These are phyloP conservation scores for Clarireedia monteithiana DNA, from an alignment of 2,329 filamentous ascomycete genomes.

Conservation along the genomic window DNA sequence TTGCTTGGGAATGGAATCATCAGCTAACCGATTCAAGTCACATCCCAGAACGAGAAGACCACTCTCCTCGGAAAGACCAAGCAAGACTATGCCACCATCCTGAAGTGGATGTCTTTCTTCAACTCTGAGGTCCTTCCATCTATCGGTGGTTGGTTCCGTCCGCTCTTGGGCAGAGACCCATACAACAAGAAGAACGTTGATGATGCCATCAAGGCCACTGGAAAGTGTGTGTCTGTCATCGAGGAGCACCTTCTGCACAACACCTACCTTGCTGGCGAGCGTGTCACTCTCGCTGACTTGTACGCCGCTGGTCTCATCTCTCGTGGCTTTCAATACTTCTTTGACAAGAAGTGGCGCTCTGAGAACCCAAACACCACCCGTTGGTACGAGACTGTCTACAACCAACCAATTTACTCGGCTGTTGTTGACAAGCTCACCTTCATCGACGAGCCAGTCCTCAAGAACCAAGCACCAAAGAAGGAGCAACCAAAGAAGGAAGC, in stretches of 20 bases:
- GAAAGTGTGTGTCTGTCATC: constrained; percentile 62
- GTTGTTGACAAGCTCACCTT: constrained; percentile 69
- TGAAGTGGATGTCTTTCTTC: constrained; percentile 97
- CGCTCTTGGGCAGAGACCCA: constrained; percentile 68
- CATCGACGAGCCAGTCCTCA: constrained; percentile 66
- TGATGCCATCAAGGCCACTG: constrained; percentile 61
- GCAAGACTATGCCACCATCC: constrained; percentile 95
- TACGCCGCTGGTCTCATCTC: constrained; percentile 72
- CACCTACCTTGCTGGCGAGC: constrained; percentile 97
- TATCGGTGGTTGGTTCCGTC: constrained; percentile 76
- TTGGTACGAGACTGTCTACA: constrained; percentile 92
- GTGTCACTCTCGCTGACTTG: constrained; percentile 91
- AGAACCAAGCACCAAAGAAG: constrained; percentile 69
- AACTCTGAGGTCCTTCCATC: constrained; percentile 75
- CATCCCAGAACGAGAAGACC: constrained; percentile 99
- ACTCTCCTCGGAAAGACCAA: constrained; percentile 99
- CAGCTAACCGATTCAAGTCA: constrained; percentile 51
- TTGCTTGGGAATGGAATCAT: constrained; percentile 10
- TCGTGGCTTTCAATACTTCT: constrained; percentile 90
- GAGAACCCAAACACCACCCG: constrained; percentile 79
- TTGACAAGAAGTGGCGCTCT: constrained; percentile 81
- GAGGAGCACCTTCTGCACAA: constrained; percentile 86
- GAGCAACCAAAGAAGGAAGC: constrained; percentile 61
- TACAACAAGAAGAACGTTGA: constrained; percentile 99
- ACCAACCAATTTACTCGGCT: constrained; percentile 83